Conservation (phyloP, 2,329 filamentous ascomycete genomes). For the Colletotrichum australisinense region DNA sequence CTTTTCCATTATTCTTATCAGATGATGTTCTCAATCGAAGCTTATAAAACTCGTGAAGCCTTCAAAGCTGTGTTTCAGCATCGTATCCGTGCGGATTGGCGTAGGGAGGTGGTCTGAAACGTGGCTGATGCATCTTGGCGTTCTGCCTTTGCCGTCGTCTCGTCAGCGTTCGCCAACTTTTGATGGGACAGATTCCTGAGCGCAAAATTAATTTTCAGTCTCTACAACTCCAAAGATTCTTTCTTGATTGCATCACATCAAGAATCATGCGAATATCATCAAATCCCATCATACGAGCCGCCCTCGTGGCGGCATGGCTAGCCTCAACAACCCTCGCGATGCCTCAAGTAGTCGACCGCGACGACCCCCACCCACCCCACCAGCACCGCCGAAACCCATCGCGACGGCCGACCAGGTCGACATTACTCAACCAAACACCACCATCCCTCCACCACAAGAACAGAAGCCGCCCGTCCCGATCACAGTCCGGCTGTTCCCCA, state of each 20-base stretch:
- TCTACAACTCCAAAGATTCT: neutral
- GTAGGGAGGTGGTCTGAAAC: constrained; percentile 22
- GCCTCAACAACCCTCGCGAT: constrained; percentile 14
- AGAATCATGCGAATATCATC: constrained; percentile 24
- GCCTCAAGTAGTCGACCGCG: constrained; percentile 22
- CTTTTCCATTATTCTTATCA: neutral
- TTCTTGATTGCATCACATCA: no score
- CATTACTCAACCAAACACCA: constrained; percentile 7
- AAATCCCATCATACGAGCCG: neutral
- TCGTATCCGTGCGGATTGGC: constrained; percentile 1
- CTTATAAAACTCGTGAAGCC: neutral
- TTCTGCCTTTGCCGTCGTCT: neutral
- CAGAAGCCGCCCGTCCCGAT: constrained; percentile 24
- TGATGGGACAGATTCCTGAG: neutral
- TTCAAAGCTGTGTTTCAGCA: neutral
- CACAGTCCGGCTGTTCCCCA: constrained; percentile 23
- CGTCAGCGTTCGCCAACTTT: neutral
- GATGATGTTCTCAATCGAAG: no score
- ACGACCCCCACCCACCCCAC: constrained; percentile 8
- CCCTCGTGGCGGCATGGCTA: constrained; percentile 9
- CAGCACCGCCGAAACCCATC: neutral
- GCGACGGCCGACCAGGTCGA: constrained; percentile 26
- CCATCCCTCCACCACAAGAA: neutral
- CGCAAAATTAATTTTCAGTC: neutral
- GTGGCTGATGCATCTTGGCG: constrained; percentile 28